phyloP scores from a whole-genome alignment of 768 basidiomycete species.

The Sistotremastrum niveocremeum region DNA sequence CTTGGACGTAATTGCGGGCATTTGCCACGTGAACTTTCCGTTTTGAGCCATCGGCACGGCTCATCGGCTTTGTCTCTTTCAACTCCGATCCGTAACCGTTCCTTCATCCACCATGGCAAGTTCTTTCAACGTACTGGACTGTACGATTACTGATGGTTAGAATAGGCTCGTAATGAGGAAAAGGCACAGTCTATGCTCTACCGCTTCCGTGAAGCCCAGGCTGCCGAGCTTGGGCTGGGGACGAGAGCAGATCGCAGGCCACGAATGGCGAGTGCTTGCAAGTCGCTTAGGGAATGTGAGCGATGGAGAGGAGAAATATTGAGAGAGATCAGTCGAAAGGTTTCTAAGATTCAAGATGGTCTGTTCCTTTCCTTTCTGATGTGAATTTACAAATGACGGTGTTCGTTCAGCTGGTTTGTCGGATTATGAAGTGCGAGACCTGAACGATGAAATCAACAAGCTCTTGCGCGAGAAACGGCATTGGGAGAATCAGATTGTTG shows the following conservation, averaged over 20 bases:
- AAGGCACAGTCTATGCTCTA: conserved; percentile 94
- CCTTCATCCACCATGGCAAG: too few relatives aligned
- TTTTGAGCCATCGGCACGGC: too few relatives aligned
- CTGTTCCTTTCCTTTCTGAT: conserved; percentile 15
- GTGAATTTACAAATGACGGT: not conserved
- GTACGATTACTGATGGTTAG: not conserved
- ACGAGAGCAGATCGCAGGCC: conserved; percentile 77
- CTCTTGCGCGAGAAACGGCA: conserved; percentile 89
- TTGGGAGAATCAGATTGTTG: conserved; percentile 98
- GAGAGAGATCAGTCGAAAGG: conserved; percentile 88
- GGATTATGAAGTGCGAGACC: conserved; percentile 89
- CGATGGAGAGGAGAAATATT: conserved; percentile 93
- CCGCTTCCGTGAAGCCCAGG: conserved; percentile 94
- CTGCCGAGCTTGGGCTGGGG: conserved; percentile 85
- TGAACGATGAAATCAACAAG: conserved; percentile 97
- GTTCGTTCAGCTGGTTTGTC: conserved; percentile 61
- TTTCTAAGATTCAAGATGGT: conserved; percentile 97
- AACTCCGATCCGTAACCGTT: too few relatives aligned
- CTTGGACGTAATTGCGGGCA: too few relatives aligned
- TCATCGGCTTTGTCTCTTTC: too few relatives aligned
- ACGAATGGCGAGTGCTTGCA: conserved; percentile 83
- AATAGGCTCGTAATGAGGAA: conserved; percentile 92
- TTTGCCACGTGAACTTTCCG: too few relatives aligned
- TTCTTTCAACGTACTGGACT: too few relatives aligned
- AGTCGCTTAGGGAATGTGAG: conserved; percentile 86